Conservation (phyloP, 441 rosid genomes). For the Macaranga tanarius region DNA sequence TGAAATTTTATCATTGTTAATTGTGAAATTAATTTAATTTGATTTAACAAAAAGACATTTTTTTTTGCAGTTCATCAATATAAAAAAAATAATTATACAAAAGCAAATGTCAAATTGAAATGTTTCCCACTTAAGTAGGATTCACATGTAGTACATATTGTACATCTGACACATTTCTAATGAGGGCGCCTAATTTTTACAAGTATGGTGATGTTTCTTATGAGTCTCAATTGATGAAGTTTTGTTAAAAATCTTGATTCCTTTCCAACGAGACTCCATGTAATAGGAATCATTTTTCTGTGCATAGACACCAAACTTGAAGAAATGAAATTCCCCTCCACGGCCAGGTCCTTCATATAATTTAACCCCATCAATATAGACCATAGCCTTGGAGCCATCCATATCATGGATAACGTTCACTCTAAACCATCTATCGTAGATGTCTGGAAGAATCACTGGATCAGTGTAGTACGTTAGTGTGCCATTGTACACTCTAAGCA, state of each 20-base stretch:
- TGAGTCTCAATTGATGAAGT: not conserved
- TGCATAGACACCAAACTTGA: slow-evolving; percentile 37
- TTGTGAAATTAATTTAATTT: no score
- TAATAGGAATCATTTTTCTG: slow-evolving; percentile 19
- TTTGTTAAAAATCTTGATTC: slow-evolving; percentile 27
- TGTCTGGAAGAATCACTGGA: slow-evolving; percentile 20
- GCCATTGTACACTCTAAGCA: slow-evolving; percentile 39
- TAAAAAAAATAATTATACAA: no score
- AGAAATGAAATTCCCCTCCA: slow-evolving; percentile 35
- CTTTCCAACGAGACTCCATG: slow-evolving; percentile 43
- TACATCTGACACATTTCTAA: no score
- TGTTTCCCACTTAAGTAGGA: no score
- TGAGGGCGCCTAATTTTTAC: no score
- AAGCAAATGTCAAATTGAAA: no score
- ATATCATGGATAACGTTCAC: slow-evolving; percentile 39
- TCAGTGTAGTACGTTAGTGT: slow-evolving; percentile 22
- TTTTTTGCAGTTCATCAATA: no score
- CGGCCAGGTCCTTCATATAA: slow-evolving; percentile 24
- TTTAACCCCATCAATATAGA: slow-evolving; percentile 27
- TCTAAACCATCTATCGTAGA: slow-evolving; percentile 35
- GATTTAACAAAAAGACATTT: no score
- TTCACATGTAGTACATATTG: no score
- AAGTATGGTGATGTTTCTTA: not conserved
- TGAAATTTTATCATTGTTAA: no score
- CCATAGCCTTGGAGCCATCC: slow-evolving; percentile 18